phyloP scores from a whole-genome alignment of 352 stramenopile genomes.

The Phytopythium boreale region DNA sequence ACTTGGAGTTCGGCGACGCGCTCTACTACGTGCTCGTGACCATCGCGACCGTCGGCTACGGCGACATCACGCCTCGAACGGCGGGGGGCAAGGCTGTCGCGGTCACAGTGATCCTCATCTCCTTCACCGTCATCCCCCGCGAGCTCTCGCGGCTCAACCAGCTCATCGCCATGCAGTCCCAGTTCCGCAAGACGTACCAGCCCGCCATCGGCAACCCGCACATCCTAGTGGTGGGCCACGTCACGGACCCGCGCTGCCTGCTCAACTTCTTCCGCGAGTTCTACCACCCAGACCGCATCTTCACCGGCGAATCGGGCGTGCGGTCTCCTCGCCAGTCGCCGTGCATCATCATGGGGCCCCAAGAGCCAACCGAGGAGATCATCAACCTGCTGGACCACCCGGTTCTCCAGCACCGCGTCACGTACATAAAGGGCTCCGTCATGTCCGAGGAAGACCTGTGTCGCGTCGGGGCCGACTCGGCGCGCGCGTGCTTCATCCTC shows the following conservation, averaged over 20 bases:
- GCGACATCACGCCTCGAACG: conserved; percentile 46
- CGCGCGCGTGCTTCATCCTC: conserved; percentile 54
- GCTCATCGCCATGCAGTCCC: conserved; percentile 60
- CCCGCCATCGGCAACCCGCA: conserved; percentile 51
- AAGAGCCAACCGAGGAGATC: conserved; percentile 49
- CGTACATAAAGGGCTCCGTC: conserved; percentile 64
- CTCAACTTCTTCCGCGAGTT: conserved; percentile 65
- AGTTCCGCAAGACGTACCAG: conserved; percentile 57
- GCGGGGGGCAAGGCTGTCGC: conserved; percentile 36
- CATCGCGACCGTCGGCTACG: conserved; percentile 54
- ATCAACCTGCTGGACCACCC: conserved; percentile 56
- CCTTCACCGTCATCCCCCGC: conserved; percentile 52
- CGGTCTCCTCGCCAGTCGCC: conserved; percentile 16
- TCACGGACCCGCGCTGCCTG: conserved; percentile 43
- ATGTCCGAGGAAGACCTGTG: conserved; percentile 68
- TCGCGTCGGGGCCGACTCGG: conserved; percentile 47
- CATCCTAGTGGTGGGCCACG: conserved; percentile 50
- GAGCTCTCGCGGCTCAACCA: conserved; percentile 52
- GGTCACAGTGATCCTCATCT: conserved; percentile 48
- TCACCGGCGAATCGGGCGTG: conserved; percentile 11
- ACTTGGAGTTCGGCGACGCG: conserved; percentile 47
- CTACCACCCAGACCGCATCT: conserved; percentile 54
- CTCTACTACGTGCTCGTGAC: conserved; percentile 67
- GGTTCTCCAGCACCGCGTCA: conserved; percentile 53
- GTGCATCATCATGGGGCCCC: conserved; percentile 50